These are phyloP conservation scores for Arbutus unedo DNA, from an alignment of 148 eudicot genomes.

Conservation along the genomic window DNA sequence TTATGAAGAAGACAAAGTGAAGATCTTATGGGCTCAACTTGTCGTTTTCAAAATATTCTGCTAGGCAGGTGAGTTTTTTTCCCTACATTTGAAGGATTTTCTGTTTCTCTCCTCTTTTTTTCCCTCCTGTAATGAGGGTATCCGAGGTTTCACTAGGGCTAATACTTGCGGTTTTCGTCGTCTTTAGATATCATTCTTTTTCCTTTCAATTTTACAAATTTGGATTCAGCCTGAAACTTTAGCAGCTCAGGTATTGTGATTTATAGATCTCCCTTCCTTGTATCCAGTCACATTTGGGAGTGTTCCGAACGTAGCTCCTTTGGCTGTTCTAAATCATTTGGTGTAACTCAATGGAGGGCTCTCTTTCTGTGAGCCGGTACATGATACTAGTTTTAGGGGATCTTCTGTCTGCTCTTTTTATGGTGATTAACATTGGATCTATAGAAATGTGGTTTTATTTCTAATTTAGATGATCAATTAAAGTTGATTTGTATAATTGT, in stretches of 20 bases:
- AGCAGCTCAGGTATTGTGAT: background rate
- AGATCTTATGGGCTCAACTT: background rate
- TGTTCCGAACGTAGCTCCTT: background rate
- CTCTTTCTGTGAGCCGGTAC: background rate
- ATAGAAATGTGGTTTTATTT: background rate
- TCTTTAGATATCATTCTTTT: background rate
- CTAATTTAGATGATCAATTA: background rate
- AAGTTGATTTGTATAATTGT: background rate
- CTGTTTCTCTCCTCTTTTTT: background rate
- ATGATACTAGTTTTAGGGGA: background rate
- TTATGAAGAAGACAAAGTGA: background rate
- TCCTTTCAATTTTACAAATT: background rate
- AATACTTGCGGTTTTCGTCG: background rate
- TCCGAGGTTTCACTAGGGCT: background rate
- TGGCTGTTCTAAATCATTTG: background rate
- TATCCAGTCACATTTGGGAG: background rate
- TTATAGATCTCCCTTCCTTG: slow-evolving; percentile 17
- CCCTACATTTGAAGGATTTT: background rate
- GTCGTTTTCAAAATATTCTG: background rate
- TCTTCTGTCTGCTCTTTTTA: background rate
- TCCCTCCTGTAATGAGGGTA: background rate
- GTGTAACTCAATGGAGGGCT: background rate
- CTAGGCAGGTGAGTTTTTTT: background rate
- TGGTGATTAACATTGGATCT: background rate
- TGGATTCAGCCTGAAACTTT: background rate